Evolutionary conservation across 768 basidiomycete species (phyloP).

Genomic region (Tephrocybe sp.): DNA sequence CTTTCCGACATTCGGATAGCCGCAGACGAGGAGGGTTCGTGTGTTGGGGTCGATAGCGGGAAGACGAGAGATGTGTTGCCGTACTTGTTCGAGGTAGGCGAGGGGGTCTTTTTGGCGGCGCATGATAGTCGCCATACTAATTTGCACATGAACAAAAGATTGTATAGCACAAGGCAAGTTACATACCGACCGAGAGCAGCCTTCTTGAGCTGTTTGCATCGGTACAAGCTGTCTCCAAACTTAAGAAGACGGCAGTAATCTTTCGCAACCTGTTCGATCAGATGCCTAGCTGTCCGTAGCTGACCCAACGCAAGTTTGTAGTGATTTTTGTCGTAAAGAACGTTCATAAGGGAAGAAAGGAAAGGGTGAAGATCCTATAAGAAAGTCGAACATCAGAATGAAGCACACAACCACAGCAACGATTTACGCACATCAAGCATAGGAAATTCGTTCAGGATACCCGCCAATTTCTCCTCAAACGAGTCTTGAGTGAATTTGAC

Average conservation of each 20-base stretch:
- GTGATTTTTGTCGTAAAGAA: conserved; percentile 99
- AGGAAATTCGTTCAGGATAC: conserved; percentile 94
- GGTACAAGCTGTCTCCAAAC: conserved; percentile 96
- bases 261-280: conserved; percentile 96
- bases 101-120: conserved; percentile 96
- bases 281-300: conserved; percentile 90
- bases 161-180: neutral
- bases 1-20: conserved; percentile 99
- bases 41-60: conserved; percentile 98
- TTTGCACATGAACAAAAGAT: conserved; percentile 5
- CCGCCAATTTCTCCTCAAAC: conserved; percentile 93
- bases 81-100: conserved; percentile 97
- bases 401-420: neutral
- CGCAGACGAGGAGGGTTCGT: conserved; percentile 94
- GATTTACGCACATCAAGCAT: conserved; percentile 81
- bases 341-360: conserved; percentile 93
- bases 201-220: conserved; percentile 97
- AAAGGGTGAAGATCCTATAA: conserved; percentile 89
- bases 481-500: conserved; percentile 98
- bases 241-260: conserved; percentile 96
- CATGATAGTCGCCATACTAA: conserved; percentile 98
- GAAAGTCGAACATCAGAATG: neutral
- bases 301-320: conserved; percentile 99
- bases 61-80: conserved; percentile 98
- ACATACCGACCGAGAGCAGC: conserved; percentile 95